Percentiles rank a stretch among this genome's conserved stretches.
These are phyloP conservation scores for Ceraceosorus guamensis DNA, from an alignment of 1,284 basidiomycete species.

Conservation along the genomic window DNA sequence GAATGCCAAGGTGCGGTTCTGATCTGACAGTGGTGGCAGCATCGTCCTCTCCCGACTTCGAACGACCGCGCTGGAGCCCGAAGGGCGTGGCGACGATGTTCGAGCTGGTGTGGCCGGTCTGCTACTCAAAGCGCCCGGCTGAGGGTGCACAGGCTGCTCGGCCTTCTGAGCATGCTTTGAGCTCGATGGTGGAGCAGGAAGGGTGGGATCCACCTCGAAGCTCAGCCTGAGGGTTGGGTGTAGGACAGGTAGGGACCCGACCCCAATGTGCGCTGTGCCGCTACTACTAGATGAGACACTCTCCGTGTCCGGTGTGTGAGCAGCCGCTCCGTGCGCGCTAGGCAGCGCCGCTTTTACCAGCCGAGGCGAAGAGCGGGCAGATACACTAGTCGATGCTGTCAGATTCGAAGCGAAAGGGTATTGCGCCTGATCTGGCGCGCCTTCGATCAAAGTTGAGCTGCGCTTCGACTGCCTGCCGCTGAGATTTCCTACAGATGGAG, in stretches of 20 bases:
- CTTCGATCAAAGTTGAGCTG: too few relatives aligned
- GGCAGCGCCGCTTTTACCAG: too few relatives aligned
- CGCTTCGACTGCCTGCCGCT: too few relatives aligned
- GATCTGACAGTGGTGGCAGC: too few relatives aligned
- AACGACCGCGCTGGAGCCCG: background rate
- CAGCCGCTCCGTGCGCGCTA: too few relatives aligned
- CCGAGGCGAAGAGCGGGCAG: too few relatives aligned
- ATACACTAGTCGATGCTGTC: conserved; percentile 4
- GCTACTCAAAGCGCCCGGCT: background rate
- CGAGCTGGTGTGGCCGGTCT: background rate
- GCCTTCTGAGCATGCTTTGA: conserved; percentile 2
- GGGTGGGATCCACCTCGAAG: conserved; percentile 21
- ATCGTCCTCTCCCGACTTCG: background rate
- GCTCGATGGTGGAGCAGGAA: conserved; percentile 7
- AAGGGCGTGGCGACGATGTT: background rate
- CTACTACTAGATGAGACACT: too few relatives aligned
- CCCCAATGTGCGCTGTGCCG: too few relatives aligned
- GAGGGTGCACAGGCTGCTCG: background rate
- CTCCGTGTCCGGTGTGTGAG: too few relatives aligned
- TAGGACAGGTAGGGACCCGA: conserved; percentile 21
- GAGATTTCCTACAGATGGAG: too few relatives aligned
- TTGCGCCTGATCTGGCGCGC: too few relatives aligned
- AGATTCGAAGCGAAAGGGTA: conserved; percentile 8
- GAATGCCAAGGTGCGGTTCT: too few relatives aligned
- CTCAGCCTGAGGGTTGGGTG: conserved; percentile 38